Evolutionary conservation across 345 rosid genomes (phyloP), one percentile per base, ranked within the genome.

Genomic region (Lagerstroemia speciosa): DNA sequence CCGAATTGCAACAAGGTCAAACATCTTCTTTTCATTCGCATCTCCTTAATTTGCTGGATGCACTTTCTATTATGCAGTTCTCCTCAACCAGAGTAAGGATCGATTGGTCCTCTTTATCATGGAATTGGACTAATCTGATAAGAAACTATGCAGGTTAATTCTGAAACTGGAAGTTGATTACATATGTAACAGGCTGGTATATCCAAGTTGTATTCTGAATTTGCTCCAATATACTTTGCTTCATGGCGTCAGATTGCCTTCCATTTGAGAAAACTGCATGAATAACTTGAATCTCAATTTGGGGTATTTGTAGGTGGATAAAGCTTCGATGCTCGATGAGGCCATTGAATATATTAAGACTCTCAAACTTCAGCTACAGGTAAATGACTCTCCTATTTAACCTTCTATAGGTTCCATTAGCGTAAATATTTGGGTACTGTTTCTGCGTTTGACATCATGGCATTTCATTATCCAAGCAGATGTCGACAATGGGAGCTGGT

Each of bases 301-400:
- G 80, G 64, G 70, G 77, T 32, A 7, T 76, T 74, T 24, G 40
- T 58, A 90, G 98, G 96, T 89, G 80, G 97, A 93, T 83, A 93
- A 90, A 79, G 97, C 98, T 80, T 93, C 98, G 5, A 90, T 93
- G 96, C 90, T 93, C 37, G 98, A 93, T 72, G 98, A 93, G 84
- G 98, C 96, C 36, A 93, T 93, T 19, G 96, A 90, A 67, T 90
- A 93, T 83, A 77, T 90, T 48, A 93, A 90, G 84, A 79, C 88
- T 17, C 98, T 93, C 52, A 96, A 90, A 80, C 83, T 88, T 76
- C 97, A 89, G 79, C 86, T 93, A 17, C 98, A 93, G 89, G 98
- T 84, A 70, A 75, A 61, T 34, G 71, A 55, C 69, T 68, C 24
- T 26, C 29, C 3, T 1, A 20, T 9, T 57, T 11, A 9, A 26